Base-by-base conservation (phyloP, 352 stramenopile genomes). In the Globisporangium splendens region DNA sequence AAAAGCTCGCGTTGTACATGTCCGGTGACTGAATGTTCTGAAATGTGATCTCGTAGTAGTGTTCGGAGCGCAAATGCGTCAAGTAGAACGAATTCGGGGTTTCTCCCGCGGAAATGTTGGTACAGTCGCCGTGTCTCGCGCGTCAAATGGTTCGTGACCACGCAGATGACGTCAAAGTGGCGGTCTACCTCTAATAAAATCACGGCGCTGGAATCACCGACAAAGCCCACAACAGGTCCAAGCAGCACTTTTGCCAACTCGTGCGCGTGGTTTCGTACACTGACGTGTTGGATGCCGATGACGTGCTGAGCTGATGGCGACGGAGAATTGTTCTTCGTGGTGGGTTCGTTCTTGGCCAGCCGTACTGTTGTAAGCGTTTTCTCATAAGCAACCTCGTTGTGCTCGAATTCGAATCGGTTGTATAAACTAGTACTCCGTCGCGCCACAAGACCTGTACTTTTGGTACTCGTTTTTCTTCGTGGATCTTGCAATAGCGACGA, bases 181-280 rank as follows among this genome's bases (percentile, higher is more conserved):
- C 70, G 66, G 43, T 91, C 80, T 10, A 93, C 56, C 54, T 94
- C 85, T 14, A 93, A 64, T 0, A 94, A 66, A 24, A 94, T 62
- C 12, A 79, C 71, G 12, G 72, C 75, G 38, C 75, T 85, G 3
- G 61, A 68, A 1, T 73, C 71, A 24, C 89, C 76, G 1, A 93
- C 85, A 65, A 78, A 83, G 7, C 85, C 83, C 5, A 94, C 61
- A n/a, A 94, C 68, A 0, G 83, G 85, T 8, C 85, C 85, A 6
- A 89, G 12, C 12, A 91, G 54, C 3, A 90, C 77, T 18, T 63
- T 54, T 1, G 74, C 62, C 8, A 62, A 59, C 18, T 59, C 61
- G 8, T 49, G 50, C n/a, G 6, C 43, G 7, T 73, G 52, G 21
- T 59, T 46, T 31, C 62, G 60, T 50, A 64, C 63, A 8, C 63